Conservation (phyloP, 169 alveolate genomes). For the Plasmodium knowlesi region DNA sequence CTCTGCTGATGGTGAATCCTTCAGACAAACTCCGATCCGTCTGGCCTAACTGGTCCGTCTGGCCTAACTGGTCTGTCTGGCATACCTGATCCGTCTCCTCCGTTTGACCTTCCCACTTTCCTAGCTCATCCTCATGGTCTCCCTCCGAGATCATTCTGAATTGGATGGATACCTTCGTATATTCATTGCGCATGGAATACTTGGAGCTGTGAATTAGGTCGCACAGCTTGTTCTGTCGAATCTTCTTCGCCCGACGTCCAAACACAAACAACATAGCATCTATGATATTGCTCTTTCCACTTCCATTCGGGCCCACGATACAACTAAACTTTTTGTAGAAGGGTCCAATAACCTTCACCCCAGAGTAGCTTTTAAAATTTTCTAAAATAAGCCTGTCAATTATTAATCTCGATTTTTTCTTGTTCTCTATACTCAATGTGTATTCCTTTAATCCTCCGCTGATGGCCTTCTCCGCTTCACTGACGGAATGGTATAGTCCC, state of each 20-base stretch:
- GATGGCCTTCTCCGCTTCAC: not conserved
- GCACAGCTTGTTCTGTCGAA: conserved; percentile 95
- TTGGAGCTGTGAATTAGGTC: conserved; percentile 96
- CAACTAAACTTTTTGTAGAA: conserved; percentile 94
- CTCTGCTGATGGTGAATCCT: conserved; percentile 82
- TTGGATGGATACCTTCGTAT: conserved; percentile 93
- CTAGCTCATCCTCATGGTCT: not conserved
- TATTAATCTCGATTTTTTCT: conserved; percentile 82
- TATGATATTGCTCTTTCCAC: conserved; percentile 99
- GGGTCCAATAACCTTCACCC: conserved; percentile 94
- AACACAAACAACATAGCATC: conserved; percentile 99
- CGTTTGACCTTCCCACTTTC: not conserved
- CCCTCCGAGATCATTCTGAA: conserved; percentile 91
- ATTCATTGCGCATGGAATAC: conserved; percentile 83
- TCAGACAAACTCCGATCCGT: too few relatives aligned
- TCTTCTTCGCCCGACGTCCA: conserved; percentile 96
- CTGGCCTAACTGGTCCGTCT: not conserved
- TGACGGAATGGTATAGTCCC: not conserved
- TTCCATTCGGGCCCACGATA: conserved; percentile 98
- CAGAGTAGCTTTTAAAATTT: conserved; percentile 97
- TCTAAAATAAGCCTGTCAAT: conserved; percentile 92
- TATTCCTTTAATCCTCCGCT: not conserved
- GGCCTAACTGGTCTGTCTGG: too few relatives aligned
- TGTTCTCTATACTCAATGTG: not conserved
- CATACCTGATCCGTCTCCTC: not conserved